Percentiles rank a stretch among this genome's conserved stretches.
Evolutionary conservation across 2,329 filamentous ascomycete genomes (phyloP).

Genomic region (Hirsutella thompsonii): DNA sequence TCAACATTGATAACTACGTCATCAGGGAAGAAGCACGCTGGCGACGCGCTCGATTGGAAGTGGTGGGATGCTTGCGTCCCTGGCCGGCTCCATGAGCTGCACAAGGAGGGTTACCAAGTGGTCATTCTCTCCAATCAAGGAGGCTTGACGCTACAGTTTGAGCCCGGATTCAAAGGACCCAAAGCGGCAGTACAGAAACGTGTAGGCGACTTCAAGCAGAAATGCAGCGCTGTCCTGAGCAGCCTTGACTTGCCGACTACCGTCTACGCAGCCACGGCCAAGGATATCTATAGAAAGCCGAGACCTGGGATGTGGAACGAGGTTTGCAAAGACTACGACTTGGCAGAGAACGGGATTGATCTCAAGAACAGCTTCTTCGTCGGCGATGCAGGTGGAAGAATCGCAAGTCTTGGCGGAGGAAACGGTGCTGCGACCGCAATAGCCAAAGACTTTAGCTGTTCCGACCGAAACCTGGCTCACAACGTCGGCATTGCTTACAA

Average conservation of each 20-base stretch:
- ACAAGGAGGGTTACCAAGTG: constrained; percentile 61
- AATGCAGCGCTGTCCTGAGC: constrained; percentile 55
- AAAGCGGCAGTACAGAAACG: constrained; percentile 50
- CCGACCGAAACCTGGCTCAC: constrained; percentile 66
- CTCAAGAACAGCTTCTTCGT: constrained; percentile 66
- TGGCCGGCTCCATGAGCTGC: constrained; percentile 49
- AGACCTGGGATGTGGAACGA: constrained; percentile 77
- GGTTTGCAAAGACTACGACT: constrained; percentile 43
- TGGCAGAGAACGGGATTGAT: constrained; percentile 50
- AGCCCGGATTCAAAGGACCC: constrained; percentile 51
- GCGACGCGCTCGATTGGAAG: constrained; percentile 70
- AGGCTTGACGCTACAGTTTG: constrained; percentile 61
- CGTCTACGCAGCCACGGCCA: constrained; percentile 75
- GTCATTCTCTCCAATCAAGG: constrained; percentile 84
- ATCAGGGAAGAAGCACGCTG: constrained; percentile 68
- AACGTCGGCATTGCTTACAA: constrained; percentile 72
- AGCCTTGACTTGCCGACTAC: constrained; percentile 64
- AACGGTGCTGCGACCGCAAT: constrained; percentile 10
- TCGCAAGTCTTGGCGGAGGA: constrained; percentile 19
- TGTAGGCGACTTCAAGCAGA: constrained; percentile 70
- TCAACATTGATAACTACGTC: constrained; percentile 72
- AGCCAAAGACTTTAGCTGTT: constrained; percentile 51
- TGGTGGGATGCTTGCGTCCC: constrained; percentile 80
- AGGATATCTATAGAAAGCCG: constrained; percentile 78
- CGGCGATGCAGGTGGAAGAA: constrained; percentile 66